These are phyloP conservation scores for Rachicladosporium sp. DNA, from an alignment of 2,329 filamentous ascomycete genomes.

Conservation along the genomic window DNA sequence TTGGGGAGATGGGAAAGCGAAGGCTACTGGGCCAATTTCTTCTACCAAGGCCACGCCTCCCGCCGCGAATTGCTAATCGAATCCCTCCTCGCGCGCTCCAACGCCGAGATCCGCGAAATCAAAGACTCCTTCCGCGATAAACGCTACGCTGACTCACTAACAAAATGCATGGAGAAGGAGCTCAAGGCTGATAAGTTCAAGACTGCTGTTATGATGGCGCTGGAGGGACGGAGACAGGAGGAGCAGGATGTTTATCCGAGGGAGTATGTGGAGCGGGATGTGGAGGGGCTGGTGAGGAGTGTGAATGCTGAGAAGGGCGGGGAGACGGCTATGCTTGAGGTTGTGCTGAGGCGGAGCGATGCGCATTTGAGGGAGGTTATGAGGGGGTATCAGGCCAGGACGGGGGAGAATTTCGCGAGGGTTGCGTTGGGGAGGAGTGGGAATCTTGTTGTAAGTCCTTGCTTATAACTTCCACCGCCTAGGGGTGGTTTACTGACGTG, in stretches of 20 bases:
- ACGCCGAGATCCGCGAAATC: slow-evolving; percentile 76
- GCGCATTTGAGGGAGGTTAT: slow-evolving; percentile 70
- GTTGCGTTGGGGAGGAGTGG: slow-evolving; percentile 79
- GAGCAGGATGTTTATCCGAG: slow-evolving; percentile 52
- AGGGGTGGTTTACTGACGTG: neutral
- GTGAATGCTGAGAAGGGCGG: slow-evolving; percentile 62
- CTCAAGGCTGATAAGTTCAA: slow-evolving; percentile 95
- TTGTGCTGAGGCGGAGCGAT: slow-evolving; percentile 72
- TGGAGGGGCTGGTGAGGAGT: slow-evolving; percentile 57
- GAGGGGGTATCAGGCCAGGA: slow-evolving; percentile 59
- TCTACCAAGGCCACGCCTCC: slow-evolving; percentile 81
- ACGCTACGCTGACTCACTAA: slow-evolving; percentile 72
- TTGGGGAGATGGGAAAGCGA: slow-evolving; percentile 86
- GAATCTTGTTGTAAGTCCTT: slow-evolving; percentile 69
- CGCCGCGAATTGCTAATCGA: slow-evolving; percentile 86
- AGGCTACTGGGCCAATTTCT: slow-evolving; percentile 96
- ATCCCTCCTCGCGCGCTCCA: slow-evolving; percentile 76
- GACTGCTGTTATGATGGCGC: slow-evolving; percentile 66
- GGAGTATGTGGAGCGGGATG: slow-evolving; percentile 52
- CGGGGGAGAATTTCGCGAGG: slow-evolving; percentile 70
- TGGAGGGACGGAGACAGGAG: slow-evolving; percentile 75
- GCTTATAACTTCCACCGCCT: neutral
- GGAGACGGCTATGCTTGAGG: slow-evolving; percentile 74
- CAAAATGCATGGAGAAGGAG: slow-evolving; percentile 80
- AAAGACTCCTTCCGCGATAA: slow-evolving; percentile 84